These are phyloP conservation scores for Tulasnella sp. DNA, from an alignment of 768 basidiomycete species.

Conservation along the genomic window DNA sequence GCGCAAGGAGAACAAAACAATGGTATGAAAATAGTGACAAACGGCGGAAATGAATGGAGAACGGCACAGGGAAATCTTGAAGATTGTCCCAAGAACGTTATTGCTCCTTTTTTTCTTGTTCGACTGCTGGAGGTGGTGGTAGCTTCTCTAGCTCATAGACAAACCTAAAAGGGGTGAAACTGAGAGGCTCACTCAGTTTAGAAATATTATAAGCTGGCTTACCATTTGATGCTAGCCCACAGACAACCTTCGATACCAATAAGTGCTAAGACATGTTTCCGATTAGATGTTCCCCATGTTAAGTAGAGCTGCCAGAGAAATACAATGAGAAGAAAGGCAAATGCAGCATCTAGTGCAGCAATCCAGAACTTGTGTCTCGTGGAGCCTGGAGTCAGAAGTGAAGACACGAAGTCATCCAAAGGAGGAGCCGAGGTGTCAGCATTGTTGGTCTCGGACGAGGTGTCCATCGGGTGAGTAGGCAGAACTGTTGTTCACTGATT, in stretches of 20 bases:
- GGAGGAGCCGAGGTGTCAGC: too few species aligned
- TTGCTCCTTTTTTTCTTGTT: slow-evolving; percentile 25
- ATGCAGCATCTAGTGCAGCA: slow-evolving; percentile 42
- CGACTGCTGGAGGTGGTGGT: slow-evolving; percentile 19
- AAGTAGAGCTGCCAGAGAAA: slow-evolving; percentile 45
- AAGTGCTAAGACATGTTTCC: slow-evolving; percentile 50
- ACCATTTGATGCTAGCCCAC: slow-evolving; percentile 79
- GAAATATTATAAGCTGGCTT: slow-evolving; percentile 22
- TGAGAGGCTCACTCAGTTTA: background rate
- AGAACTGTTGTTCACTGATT: too few species aligned
- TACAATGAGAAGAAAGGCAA: slow-evolving; percentile 44
- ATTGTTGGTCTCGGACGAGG: too few species aligned
- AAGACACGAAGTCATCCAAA: slow-evolving; percentile 35
- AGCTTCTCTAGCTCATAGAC: slow-evolving; percentile 45
- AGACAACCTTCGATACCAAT: slow-evolving; percentile 52
- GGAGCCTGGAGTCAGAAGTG: slow-evolving; percentile 60
- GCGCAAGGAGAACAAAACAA: slow-evolving; percentile 55
- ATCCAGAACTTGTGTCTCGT: slow-evolving; percentile 61
- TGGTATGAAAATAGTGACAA: slow-evolving; percentile 75
- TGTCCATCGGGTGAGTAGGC: too few species aligned
- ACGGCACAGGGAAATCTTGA: slow-evolving; percentile 30
- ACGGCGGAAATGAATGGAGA: slow-evolving; percentile 17
- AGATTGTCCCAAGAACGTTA: slow-evolving; percentile 1
- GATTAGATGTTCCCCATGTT: slow-evolving; percentile 55
- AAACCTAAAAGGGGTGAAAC: slow-evolving; percentile 37